These are phyloP conservation scores for Curvularia verruculosa DNA, from an alignment of 2,329 filamentous ascomycete genomes.

Conservation along the genomic window DNA sequence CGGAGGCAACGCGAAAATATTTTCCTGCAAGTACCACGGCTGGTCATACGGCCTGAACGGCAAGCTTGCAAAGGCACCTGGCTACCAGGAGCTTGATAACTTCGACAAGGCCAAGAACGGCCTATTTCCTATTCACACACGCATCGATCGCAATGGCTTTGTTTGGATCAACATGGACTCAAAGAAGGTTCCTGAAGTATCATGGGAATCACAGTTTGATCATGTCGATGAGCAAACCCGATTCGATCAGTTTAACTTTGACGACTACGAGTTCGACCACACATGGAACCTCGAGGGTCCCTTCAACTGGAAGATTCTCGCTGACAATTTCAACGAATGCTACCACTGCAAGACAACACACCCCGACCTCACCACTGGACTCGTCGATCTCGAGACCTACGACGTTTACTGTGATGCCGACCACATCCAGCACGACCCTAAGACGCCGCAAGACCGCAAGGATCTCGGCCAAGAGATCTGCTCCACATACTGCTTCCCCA, in stretches of 20 bases:
- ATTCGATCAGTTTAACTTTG: conserved; percentile 42
- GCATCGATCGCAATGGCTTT: conserved; percentile 42
- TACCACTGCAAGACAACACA: conserved; percentile 68
- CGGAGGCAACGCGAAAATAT: conserved; percentile 47
- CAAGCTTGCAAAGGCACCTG: conserved; percentile 52
- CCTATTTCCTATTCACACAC: conserved; percentile 44
- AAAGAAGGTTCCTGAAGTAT: conserved; percentile 37
- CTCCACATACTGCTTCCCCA: conserved; percentile 42
- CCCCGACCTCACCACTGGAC: conserved; percentile 60
- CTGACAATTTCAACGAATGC: conserved; percentile 70
- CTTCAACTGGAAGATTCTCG: conserved; percentile 45
- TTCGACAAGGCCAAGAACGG: conserved; percentile 51
- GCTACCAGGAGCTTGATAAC: conserved; percentile 49
- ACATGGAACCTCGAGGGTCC: conserved; percentile 41
- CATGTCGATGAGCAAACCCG: conserved; percentile 43
- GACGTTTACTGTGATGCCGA: conserved; percentile 38
- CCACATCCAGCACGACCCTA: conserved; percentile 43
- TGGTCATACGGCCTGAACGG: conserved; percentile 56
- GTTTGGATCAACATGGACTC: conserved; percentile 48
- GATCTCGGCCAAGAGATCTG: conserved; percentile 36
- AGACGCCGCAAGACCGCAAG: conserved; percentile 36
- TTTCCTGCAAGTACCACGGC: conserved; percentile 56
- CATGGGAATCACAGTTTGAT: conserved; percentile 41
- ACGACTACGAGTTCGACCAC: conserved; percentile 56
- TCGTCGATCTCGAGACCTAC: conserved; percentile 65